These are phyloP conservation scores for Hypoxylon sp. DNA, from an alignment of 2,329 filamentous ascomycete genomes.

Conservation along the genomic window DNA sequence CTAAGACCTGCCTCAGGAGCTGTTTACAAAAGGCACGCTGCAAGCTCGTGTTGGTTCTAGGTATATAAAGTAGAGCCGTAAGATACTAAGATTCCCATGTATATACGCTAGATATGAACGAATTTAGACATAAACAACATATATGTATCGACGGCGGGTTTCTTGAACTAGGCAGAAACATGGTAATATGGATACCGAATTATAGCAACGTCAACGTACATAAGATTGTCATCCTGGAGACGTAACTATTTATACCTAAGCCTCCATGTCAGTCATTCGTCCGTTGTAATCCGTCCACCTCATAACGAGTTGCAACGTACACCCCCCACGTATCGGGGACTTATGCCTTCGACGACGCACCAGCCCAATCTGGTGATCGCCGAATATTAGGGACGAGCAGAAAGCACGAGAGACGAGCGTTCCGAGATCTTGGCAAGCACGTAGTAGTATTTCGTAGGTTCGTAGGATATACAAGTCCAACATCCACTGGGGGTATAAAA, in stretches of 20 bases:
- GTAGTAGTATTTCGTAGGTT: no score
- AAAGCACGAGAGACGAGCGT: neutral
- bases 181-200: neutral
- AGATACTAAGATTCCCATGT: neutral
- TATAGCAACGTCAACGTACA: no score
- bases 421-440: neutral
- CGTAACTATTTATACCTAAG: neutral
- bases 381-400: no score
- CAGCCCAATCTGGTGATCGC: no score
- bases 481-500: conserved; percentile 12
- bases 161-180: neutral
- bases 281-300: no score
- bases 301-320: no score
- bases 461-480: conserved; percentile 1
- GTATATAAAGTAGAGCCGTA: neutral
- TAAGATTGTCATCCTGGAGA: neutral
- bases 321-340: no score
- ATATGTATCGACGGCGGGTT: neutral
- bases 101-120: neutral
- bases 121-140: neutral
- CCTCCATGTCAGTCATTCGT: neutral
- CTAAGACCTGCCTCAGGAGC: neutral
- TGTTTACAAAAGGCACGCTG: neutral
- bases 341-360: no score
- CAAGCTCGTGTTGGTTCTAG: neutral